Evolutionary conservation across 306 rosid species (phyloP).

Genomic region (Quercus aquifolioides): DNA sequence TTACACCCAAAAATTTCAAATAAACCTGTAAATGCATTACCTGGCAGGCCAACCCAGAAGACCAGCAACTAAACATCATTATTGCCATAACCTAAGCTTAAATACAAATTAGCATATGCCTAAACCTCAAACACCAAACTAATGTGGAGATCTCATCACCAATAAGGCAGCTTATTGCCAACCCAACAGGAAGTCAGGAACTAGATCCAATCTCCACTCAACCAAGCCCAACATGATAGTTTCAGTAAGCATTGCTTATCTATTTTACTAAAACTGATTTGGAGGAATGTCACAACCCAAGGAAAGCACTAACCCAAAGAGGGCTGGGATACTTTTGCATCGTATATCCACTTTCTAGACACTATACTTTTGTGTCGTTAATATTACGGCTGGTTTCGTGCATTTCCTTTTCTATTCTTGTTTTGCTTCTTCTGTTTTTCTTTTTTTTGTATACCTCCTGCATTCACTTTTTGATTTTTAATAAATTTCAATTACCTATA

Average conservation of each 20-base stretch:
- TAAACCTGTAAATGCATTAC: slow-evolving; percentile 2
- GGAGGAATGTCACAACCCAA: no score
- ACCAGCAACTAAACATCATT: background rate
- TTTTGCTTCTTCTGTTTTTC: no score
- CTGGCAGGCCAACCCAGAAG: background rate
- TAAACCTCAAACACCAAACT: background rate
- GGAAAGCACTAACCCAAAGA: no score
- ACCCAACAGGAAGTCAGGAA: background rate
- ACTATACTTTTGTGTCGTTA: no score
- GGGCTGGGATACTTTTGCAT: no score
- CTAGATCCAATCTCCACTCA: background rate
- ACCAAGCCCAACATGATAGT: background rate
- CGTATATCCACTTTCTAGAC: no score
- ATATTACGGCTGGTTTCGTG: no score
- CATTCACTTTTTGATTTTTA: no score
- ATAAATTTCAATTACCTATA: no score
- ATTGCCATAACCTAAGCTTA: background rate
- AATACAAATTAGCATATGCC: background rate
- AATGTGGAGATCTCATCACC: background rate
- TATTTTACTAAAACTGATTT: no score
- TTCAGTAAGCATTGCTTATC: background rate
- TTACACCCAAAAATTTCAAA: background rate
- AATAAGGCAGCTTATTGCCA: background rate
- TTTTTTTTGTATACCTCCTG: no score
- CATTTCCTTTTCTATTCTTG: no score